These are phyloP conservation scores for Neoarthrinium moseri DNA, from an alignment of 2,329 filamentous ascomycete genomes.

Conservation along the genomic window DNA sequence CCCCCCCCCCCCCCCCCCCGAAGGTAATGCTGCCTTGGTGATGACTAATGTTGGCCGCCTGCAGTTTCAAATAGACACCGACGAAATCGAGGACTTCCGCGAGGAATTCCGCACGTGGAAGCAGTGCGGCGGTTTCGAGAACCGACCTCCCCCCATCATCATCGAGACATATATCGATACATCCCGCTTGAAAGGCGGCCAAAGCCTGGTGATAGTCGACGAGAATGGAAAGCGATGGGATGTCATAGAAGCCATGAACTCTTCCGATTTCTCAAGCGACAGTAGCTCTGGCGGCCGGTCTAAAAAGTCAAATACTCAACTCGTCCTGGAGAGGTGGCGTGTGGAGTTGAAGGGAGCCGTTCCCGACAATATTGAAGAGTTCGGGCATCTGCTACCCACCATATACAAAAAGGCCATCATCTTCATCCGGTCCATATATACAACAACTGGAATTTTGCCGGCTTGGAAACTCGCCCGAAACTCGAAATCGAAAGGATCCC, in stretches of 20 bases:
- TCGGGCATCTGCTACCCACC: slow-evolving; percentile 69
- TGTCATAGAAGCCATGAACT: slow-evolving; percentile 77
- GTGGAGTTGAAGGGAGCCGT: slow-evolving; percentile 71
- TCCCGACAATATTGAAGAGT: slow-evolving; percentile 51
- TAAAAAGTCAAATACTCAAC: slow-evolving; percentile 59
- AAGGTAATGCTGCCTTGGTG: too few relatives aligned
- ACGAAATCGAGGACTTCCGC: slow-evolving; percentile 85
- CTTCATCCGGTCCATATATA: slow-evolving; percentile 85
- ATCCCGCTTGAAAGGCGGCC: slow-evolving; percentile 74
- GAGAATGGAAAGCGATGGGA: slow-evolving; percentile 92
- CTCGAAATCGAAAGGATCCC: slow-evolving; percentile 69
- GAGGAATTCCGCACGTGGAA: slow-evolving; percentile 84
- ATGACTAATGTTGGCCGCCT: slow-evolving; percentile 12
- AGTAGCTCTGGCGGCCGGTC: slow-evolving; percentile 37
- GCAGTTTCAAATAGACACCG: slow-evolving; percentile 92
- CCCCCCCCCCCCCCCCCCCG: too few relatives aligned
- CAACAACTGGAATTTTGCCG: slow-evolving; percentile 78
- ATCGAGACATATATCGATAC: slow-evolving; percentile 90
- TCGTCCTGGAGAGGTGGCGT: slow-evolving; percentile 88
- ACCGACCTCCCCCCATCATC: slow-evolving; percentile 77
- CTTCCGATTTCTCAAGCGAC: slow-evolving; percentile 53
- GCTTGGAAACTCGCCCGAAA: slow-evolving; percentile 81
- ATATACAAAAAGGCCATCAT: slow-evolving; percentile 98
- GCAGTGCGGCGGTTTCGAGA: slow-evolving; percentile 71
- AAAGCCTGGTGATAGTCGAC: slow-evolving; percentile 85